phyloP scores from a whole-genome alignment of 495 filamentous ascomycete species.

The Pseudotulostoma volvatum region DNA sequence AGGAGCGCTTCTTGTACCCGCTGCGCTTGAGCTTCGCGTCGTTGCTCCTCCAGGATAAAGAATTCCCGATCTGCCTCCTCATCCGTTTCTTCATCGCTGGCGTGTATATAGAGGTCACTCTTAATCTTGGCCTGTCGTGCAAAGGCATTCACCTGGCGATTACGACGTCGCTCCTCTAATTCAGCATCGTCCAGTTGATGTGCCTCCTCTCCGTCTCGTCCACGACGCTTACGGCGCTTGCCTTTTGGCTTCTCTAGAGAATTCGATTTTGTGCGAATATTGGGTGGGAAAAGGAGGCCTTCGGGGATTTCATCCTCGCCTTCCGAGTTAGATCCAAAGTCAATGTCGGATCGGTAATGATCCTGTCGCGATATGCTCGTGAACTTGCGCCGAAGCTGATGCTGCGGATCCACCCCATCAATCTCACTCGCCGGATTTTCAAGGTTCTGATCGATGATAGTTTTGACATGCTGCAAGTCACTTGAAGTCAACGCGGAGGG shows the following conservation, averaged over 20 bases:
- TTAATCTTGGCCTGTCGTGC: constrained; percentile 64
- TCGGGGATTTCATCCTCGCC: constrained; percentile 38
- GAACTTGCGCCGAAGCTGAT: constrained; percentile 58
- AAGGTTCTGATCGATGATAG: constrained; percentile 52
- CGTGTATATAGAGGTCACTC: constrained; percentile 61
- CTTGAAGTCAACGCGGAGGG: constrained; percentile 46
- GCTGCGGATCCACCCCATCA: constrained; percentile 47
- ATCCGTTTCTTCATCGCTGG: constrained; percentile 67
- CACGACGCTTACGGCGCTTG: constrained; percentile 32
- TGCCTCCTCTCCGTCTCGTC: constrained; percentile 16
- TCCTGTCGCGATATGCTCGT: constrained; percentile 26
- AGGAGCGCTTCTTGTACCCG: constrained; percentile 34
- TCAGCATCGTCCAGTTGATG: constrained; percentile 33
- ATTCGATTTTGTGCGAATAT: constrained; percentile 26
- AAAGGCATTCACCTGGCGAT: constrained; percentile 38
- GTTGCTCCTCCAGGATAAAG: constrained; percentile 49
- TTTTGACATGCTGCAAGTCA: constrained; percentile 42
- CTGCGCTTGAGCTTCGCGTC: constrained; percentile 32
- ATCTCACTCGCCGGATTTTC: constrained; percentile 57
- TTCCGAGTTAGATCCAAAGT: constrained; percentile 48
- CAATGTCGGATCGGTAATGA: constrained; percentile 20
- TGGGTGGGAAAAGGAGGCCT: constrained; percentile 55
- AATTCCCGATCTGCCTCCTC: constrained; percentile 49
- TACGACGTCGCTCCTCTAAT: constrained; percentile 33
- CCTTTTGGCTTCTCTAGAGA: constrained; percentile 35